phyloP scores from a whole-genome alignment of 2,329 filamentous ascomycete species.

The Neurospora crassa region DNA sequence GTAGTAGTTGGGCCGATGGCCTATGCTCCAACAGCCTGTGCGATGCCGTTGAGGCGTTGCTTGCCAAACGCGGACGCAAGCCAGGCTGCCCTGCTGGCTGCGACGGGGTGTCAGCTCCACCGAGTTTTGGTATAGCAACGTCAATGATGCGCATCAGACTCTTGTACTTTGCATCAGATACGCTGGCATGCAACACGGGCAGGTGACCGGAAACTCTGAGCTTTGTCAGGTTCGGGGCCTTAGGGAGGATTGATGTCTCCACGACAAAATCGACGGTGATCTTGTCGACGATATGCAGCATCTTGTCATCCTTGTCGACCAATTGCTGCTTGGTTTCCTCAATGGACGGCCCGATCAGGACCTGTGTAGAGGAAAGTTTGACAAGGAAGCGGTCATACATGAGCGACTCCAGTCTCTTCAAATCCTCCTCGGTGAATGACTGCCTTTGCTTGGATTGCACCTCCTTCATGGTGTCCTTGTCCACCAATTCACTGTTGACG shows the following conservation, averaged over 20 bases:
- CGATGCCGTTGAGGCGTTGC: conserved; percentile 34
- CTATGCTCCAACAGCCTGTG: conserved; percentile 41
- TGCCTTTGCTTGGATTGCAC: conserved; percentile 86
- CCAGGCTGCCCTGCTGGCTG: conserved; percentile 21
- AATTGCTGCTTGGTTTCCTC: conserved; percentile 82
- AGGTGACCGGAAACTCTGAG: conserved; percentile 86
- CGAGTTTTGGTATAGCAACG: conserved; percentile 82
- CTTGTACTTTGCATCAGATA: conserved; percentile 96
- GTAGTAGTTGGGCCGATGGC: conserved; percentile 59
- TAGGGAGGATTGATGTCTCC: conserved; percentile 95
- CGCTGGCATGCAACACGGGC: conserved; percentile 80
- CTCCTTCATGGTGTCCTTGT: conserved; percentile 80
- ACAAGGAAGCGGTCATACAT: conserved; percentile 98
- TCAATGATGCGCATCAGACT: conserved; percentile 93
- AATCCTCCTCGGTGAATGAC: conserved; percentile 80
- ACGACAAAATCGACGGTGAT: conserved; percentile 97
- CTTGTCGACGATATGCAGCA: conserved; percentile 84
- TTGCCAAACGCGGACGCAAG: conserved; percentile 36
- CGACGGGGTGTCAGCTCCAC: conserved; percentile 23
- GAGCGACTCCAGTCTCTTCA: conserved; percentile 74
- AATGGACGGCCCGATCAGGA: conserved; percentile 89
- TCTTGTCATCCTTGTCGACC: conserved; percentile 53
- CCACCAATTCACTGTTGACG: conserved; percentile 86
- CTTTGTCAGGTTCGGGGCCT: conserved; percentile 85
- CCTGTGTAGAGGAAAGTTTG: conserved; percentile 87